Percentiles rank a stretch among this genome's conserved stretches.
These are phyloP conservation scores for Chaetothyriales sp. DNA, from an alignment of 2,329 filamentous ascomycete species.

Conservation along the genomic window DNA sequence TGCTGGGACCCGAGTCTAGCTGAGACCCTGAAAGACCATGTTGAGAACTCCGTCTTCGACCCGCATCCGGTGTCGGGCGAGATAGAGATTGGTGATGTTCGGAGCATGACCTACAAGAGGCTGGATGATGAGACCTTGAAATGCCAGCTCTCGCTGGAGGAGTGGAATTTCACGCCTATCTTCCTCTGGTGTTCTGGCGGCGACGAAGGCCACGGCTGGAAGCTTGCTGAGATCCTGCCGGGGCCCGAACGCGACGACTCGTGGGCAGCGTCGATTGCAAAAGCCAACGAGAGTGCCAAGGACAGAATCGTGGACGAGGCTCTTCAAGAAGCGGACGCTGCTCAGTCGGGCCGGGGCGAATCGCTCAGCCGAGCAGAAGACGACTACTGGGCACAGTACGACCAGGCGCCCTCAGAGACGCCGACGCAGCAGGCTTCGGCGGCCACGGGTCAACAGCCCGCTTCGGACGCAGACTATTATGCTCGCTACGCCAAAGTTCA, in stretches of 20 bases:
- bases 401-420: conserved; percentile 39
- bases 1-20: conserved; percentile 43
- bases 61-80: conserved; percentile 51
- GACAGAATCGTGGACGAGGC: conserved; percentile 25
- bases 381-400: conserved; percentile 51
- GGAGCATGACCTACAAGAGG: conserved; percentile 40
- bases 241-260: conserved; percentile 32
- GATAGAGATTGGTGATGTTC: conserved; percentile 45
- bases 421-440: conserved; percentile 29
- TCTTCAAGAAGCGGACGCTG: conserved; percentile 20
- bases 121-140: conserved; percentile 49
- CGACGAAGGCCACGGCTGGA: conserved; percentile 42
- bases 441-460: conserved; percentile 20
- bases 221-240: conserved; percentile 42
- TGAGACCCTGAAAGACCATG: conserved; percentile 36
- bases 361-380: conserved; percentile 38
- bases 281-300: conserved; percentile 36
- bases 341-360: conserved; percentile 11
- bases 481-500: conserved; percentile 48
- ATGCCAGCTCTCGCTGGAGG: conserved; percentile 36
- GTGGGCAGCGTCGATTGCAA: conserved; percentile 40
- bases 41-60: conserved; percentile 42
- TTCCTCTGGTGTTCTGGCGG: conserved; percentile 49
- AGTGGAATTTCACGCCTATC: conserved; percentile 40
- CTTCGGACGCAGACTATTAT: conserved; percentile 45